Evolutionary conservation across 768 basidiomycete species (phyloP).

Genomic region (Phanerochaete carnosa): DNA sequence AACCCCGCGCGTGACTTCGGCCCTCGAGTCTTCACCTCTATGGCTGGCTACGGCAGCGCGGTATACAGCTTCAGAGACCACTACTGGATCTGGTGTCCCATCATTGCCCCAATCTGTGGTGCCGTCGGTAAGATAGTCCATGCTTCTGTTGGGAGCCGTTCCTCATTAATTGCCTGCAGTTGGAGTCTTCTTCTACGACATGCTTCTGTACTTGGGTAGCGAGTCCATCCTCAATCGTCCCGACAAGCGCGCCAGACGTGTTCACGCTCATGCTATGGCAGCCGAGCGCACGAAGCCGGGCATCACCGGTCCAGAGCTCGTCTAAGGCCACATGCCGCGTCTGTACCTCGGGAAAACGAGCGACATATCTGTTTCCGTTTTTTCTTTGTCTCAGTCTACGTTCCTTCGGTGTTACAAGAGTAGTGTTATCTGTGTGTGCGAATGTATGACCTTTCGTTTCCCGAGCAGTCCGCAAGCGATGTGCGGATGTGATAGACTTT

Average conservation of each 20-base stretch:
- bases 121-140: conserved; percentile 32
- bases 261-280: conserved; percentile 9
- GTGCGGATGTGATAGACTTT: not conserved
- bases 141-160: not conserved
- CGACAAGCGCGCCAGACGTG: conserved; percentile 5
- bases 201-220: conserved; percentile 50
- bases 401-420: not conserved
- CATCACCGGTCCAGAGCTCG: conserved; percentile 11
- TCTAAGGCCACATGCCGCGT: not conserved
- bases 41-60: conserved; percentile 60
- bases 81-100: conserved; percentile 73
- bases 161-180: conserved; percentile 9
- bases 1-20: conserved; percentile 76
- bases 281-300: conserved; percentile 11
- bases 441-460: not conserved
- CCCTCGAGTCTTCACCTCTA: conserved; percentile 62
- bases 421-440: not conserved
- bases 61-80: conserved; percentile 38
- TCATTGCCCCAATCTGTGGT: conserved; percentile 57
- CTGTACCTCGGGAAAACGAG: not conserved
- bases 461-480: not conserved
- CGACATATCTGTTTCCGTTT: not conserved
- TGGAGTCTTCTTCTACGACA: conserved; percentile 56
- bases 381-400: not conserved
- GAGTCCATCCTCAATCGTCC: conserved; percentile 56